phyloP scores from a whole-genome alignment of 2,329 filamentous ascomycete genomes.

The Colletotrichum liaoningense region DNA sequence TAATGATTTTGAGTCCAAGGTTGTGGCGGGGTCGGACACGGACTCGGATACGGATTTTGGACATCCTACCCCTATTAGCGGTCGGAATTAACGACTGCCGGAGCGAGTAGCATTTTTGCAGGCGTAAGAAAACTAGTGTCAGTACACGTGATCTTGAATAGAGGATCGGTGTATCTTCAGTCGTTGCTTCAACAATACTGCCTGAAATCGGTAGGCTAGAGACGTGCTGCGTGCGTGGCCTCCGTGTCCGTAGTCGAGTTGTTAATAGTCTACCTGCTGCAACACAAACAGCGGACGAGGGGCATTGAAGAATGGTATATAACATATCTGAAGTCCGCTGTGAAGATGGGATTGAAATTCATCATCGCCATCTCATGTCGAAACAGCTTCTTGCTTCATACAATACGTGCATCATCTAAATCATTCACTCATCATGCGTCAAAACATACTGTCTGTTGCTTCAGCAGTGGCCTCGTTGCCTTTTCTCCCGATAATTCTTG shows the following conservation, averaged over 20 bases:
- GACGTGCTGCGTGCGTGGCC: background rate
- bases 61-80: background rate
- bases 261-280: background rate
- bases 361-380: background rate
- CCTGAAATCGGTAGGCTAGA: background rate
- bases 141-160: background rate
- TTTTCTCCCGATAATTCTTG: background rate
- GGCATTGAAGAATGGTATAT: background rate
- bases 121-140: background rate
- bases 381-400: background rate
- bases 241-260: background rate
- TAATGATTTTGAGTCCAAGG: background rate
- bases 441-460: background rate
- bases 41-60: constrained; percentile 32
- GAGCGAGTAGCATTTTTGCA: background rate
- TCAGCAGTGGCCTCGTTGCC: background rate
- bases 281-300: background rate
- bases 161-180: background rate
- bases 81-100: background rate
- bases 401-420: background rate
- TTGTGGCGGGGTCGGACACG: constrained; percentile 32
- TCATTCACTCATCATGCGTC: background rate
- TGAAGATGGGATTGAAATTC: background rate
- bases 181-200: background rate
- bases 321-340: background rate